Evolutionary conservation across 2,329 filamentous ascomycete species (phyloP).

Genomic region (Nigrospora sphaerica): DNA sequence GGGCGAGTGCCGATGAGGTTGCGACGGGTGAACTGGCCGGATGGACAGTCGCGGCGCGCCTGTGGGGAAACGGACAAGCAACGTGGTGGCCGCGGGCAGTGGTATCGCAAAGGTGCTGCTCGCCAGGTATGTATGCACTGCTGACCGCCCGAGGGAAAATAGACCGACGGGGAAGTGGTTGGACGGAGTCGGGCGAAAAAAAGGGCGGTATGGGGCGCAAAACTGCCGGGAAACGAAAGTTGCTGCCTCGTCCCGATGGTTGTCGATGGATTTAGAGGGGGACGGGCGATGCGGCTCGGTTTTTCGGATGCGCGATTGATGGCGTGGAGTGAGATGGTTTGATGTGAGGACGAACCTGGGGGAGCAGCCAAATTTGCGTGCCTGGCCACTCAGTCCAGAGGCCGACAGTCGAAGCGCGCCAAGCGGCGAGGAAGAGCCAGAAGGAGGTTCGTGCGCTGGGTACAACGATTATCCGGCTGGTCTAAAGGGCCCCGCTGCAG

Average conservation of each 20-base stretch:
- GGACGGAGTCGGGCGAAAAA: slow-evolving; percentile 21
- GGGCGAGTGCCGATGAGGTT: background rate
- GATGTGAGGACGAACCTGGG: slow-evolving; percentile 3
- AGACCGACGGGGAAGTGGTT: slow-evolving; percentile 27
- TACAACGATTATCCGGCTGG: background rate
- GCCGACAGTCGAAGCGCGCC: slow-evolving; percentile 1
- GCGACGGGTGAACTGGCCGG: background rate
- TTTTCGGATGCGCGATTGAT: slow-evolving; percentile 52
- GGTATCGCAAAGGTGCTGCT: background rate
- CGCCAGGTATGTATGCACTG: background rate
- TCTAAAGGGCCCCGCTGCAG: background rate
- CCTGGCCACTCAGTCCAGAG: slow-evolving; percentile 1
- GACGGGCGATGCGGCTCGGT: slow-evolving; percentile 46
- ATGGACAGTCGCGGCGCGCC: background rate
- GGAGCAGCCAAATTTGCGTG: slow-evolving; percentile 4
- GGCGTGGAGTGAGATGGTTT: slow-evolving; percentile 26
- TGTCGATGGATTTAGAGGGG: slow-evolving; percentile 51
- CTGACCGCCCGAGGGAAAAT: background rate
- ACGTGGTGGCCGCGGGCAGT: background rate
- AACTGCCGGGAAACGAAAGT: slow-evolving; percentile 49
- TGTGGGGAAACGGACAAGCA: background rate
- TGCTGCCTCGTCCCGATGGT: slow-evolving; percentile 47
- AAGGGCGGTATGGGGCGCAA: slow-evolving; percentile 36
- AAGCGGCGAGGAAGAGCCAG: background rate
- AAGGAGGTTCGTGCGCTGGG: background rate